A percentile compares a stretch with the other conserved stretches of the same genome.
Evolutionary conservation across 2,329 filamentous ascomycete species (phyloP).

Genomic region (Cryphonectria nitschkei): DNA sequence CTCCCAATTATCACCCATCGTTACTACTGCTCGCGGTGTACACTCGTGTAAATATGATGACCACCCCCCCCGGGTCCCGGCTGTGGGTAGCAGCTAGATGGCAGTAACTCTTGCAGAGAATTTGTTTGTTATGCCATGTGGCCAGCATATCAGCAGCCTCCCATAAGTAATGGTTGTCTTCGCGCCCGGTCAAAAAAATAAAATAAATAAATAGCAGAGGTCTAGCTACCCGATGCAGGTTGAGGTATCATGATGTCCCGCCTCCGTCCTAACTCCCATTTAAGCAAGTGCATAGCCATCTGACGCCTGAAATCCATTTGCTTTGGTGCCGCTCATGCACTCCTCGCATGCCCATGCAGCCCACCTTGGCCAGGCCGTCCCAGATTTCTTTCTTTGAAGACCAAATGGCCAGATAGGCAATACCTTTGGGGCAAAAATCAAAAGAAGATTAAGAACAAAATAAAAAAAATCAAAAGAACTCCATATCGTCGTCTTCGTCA

Average conservation of each 20-base stretch:
- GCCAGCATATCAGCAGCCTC: slow-evolving; percentile 8
- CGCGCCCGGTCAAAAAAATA: neutral
- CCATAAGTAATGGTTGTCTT: slow-evolving; percentile 5
- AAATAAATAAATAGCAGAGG: slow-evolving; percentile 18
- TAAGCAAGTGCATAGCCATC: slow-evolving; percentile 5
- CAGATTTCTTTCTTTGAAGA: neutral
- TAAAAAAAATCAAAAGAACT: slow-evolving; percentile 26
- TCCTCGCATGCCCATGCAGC: neutral
- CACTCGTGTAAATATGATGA: neutral
- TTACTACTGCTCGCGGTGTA: neutral
- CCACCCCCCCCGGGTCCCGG: neutral
- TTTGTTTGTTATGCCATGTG: slow-evolving; percentile 4
- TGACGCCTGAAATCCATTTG: neutral
- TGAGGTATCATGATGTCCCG: slow-evolving; percentile 28
- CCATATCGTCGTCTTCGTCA: slow-evolving; percentile 42
- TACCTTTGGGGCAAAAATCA: slow-evolving; percentile 7
- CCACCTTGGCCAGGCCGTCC: neutral
- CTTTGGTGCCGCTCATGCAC: neutral
- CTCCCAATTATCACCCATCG: neutral
- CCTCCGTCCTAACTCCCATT: neutral
- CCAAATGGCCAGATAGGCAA: neutral
- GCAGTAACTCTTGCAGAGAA: neutral
- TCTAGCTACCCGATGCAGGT: slow-evolving; percentile 22
- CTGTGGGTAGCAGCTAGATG: neutral
- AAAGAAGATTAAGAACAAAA: neutral